Evolutionary conservation across 306 rosid genomes (phyloP).

Genomic region (Malus domestica): DNA sequence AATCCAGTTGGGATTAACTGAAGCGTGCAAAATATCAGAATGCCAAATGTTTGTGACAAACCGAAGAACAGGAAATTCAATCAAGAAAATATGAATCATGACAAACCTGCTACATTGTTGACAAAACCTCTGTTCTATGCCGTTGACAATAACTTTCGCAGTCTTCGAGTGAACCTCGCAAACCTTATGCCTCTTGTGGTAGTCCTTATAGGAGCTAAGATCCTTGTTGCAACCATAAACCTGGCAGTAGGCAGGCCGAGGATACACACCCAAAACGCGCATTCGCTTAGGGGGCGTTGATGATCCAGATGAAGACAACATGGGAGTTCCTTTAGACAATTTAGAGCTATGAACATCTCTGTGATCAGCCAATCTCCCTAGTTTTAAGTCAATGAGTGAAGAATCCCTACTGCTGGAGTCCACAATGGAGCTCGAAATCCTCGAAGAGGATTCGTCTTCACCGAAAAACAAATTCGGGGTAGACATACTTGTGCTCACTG

Average conservation of each 20-base stretch:
- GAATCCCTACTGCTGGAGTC: slow-evolving; percentile 50
- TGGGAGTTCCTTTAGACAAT: slow-evolving; percentile 34
- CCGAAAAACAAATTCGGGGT: slow-evolving; percentile 27
- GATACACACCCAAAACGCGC: slow-evolving; percentile 37
- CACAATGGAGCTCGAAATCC: slow-evolving; percentile 44
- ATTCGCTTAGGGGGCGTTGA: slow-evolving; percentile 55
- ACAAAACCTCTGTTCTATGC: slow-evolving; percentile 82
- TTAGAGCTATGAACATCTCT: slow-evolving; percentile 28
- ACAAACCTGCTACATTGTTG: slow-evolving; percentile 94
- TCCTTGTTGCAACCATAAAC: slow-evolving; percentile 88
- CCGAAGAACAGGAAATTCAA: not conserved
- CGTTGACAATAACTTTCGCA: slow-evolving; percentile 66
- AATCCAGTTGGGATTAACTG: not conserved
- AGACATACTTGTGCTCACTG: slow-evolving; percentile 14
- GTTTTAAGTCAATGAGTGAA: slow-evolving; percentile 69
- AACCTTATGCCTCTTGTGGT: slow-evolving; percentile 89
- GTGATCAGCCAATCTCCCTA: slow-evolving; percentile 56
- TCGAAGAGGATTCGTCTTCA: slow-evolving; percentile 48
- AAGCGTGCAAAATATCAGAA: not conserved
- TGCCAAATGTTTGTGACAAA: not conserved
- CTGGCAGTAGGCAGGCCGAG: slow-evolving; percentile 61
- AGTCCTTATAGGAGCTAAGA: slow-evolving; percentile 70
- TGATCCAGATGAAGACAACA: slow-evolving; percentile 58
- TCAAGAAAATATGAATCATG: slow-evolving; percentile 7
- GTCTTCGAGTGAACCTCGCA: slow-evolving; percentile 92